Percentiles rank a stretch among this genome's conserved stretches.
Evolutionary conservation across 176 grass and related monocot species (phyloP).

Genomic region (Hordeum marinum): DNA sequence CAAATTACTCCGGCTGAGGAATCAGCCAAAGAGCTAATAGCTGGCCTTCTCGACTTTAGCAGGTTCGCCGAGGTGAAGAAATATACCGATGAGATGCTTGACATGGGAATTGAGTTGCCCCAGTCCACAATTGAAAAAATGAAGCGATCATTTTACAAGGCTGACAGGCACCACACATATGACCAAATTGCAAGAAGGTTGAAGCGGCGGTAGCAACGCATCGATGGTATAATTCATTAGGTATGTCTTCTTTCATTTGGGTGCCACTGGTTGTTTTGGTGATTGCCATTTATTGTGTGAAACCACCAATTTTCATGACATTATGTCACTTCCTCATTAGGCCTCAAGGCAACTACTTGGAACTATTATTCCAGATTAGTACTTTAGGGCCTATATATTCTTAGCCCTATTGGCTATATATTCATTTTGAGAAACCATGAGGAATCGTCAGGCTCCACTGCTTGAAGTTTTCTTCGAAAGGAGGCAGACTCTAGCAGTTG

Average conservation of each 20-base stretch:
- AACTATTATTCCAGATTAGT: constrained; percentile 2
- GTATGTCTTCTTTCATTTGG: constrained; percentile 41
- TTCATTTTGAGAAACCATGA: neutral
- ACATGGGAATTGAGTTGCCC: constrained; percentile 50
- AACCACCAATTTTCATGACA: neutral
- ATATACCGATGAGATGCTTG: constrained; percentile 50
- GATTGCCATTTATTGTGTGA: neutral
- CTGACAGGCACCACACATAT: constrained; percentile 20
- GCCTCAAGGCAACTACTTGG: neutral
- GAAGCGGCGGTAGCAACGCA: constrained; percentile 27
- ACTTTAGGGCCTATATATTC: neutral
- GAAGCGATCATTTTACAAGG: constrained; percentile 51
- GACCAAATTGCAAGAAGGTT: constrained; percentile 51
- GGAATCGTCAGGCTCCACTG: neutral
- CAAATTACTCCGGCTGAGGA: constrained; percentile 39
- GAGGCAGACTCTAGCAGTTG: neutral
- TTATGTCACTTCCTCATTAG: constrained; percentile 18
- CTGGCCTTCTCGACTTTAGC: constrained; percentile 50
- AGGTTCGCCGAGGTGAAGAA: constrained; percentile 51
- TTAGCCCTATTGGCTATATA: neutral
- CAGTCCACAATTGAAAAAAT: constrained; percentile 56
- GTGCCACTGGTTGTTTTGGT: constrained; percentile 2
- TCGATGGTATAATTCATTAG: constrained; percentile 7
- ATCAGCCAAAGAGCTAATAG: constrained; percentile 59
- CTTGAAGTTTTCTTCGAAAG: neutral